These are phyloP conservation scores for Chlorella variabilis DNA, from an alignment of 163 green algal genomes.

Conservation along the genomic window DNA sequence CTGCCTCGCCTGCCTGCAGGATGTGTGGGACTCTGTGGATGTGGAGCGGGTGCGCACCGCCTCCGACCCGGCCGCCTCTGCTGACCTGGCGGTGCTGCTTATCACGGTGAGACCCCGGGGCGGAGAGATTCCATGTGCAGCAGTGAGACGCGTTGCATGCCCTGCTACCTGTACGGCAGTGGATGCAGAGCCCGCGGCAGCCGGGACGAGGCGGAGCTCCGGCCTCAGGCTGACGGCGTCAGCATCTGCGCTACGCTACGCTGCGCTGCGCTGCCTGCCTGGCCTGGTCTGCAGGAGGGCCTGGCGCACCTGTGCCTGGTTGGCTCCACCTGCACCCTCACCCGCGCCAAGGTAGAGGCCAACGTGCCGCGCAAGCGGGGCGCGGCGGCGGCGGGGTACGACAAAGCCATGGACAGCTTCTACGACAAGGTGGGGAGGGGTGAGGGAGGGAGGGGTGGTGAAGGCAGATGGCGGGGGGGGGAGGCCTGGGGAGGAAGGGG, in stretches of 20 bases:
- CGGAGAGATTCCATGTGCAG: too few species aligned
- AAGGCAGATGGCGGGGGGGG: too few species aligned
- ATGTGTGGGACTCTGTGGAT: constrained; percentile 88
- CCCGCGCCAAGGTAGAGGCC: constrained; percentile 83
- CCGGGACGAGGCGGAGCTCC: too few species aligned
- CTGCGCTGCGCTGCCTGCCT: too few species aligned
- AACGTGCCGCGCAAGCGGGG: constrained; percentile 92
- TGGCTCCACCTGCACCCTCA: constrained; percentile 81
- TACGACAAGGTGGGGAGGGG: constrained; percentile 63
- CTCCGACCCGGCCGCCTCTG: constrained; percentile 77
- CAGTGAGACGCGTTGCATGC: too few species aligned
- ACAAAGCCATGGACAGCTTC: constrained; percentile 89
- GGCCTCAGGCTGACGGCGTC: too few species aligned
- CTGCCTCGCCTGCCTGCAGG: constrained; percentile 60
- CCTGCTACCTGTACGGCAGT: too few species aligned
- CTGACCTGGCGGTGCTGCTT: constrained; percentile 92
- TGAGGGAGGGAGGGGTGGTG: too few species aligned
- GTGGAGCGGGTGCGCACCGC: constrained; percentile 78
- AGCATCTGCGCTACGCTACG: too few species aligned
- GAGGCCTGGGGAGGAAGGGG: too few species aligned
- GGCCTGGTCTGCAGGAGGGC: constrained; percentile 74
- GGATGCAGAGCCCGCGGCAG: too few species aligned
- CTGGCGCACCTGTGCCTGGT: constrained; percentile 92
- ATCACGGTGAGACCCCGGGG: constrained; percentile 73
- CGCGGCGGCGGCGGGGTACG: constrained; percentile 81